Evolutionary conservation across 148 eudicot genomes (phyloP), one percentile per base, ranked within the genome.

Genomic region (Nyssa sinensis): DNA sequence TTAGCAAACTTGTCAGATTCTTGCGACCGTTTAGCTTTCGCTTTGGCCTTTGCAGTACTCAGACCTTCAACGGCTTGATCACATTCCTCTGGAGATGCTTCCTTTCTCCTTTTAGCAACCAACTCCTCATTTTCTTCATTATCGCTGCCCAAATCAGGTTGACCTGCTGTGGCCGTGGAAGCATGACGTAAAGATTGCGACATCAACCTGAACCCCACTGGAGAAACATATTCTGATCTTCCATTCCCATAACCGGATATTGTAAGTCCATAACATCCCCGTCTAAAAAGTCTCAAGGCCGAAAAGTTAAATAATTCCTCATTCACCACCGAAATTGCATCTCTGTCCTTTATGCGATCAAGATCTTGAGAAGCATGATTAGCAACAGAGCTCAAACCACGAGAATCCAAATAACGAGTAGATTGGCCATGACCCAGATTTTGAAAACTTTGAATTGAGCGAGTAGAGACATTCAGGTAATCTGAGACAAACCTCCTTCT

Each of bases 61-160:
- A 93, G 82, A 62, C 93, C 94, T 24, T 82, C 83, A 64, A 93
- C 98, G 59, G 96, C 98, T 83, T 91, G 84, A 83, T 93, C 97
- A 88, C 98, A 93, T 80, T 91, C 98, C 79, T 89, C 93, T 0
- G 98, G 93, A 63, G 98, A 93, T 30, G 97, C 88, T 78, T 93
- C 91, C 81, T 90, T 92, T 78, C 85, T 89, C 86, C 79, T 89
- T 78, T 86, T 84, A 76, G 90, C 81, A 69, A 75, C 81, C 28
- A 80, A 60, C 76, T 84, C 78, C 49, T 86, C 80, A 39, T 84
- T 84, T 55, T 84, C 86, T 69, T 89, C 94, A 53, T 91, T 82
- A 72, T 87, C 90, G 44, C 80, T 71, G 24, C 86, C 87, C 66
- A 80, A 76, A 61, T 87, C 78, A 62, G 90, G 94, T 79, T 89